Evolutionary conservation across 306 rosid genomes (phyloP).

Genomic region (Cercis canadensis): DNA sequence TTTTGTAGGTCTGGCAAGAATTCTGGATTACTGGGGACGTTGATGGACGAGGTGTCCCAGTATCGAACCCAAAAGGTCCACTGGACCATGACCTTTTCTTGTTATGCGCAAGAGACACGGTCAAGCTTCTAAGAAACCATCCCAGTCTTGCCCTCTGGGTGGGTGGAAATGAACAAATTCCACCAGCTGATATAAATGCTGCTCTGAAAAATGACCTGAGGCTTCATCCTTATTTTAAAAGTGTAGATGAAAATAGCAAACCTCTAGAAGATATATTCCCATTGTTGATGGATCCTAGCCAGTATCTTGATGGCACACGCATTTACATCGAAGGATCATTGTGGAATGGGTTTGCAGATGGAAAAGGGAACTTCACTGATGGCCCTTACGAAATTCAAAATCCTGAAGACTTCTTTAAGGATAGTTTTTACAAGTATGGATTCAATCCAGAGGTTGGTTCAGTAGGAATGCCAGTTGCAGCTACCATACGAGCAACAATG

Average conservation of each 20-base stretch:
- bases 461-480: conserved; percentile 89
- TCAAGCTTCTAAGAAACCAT: conserved; percentile 91
- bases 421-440: conserved; percentile 64
- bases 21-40: conserved; percentile 98
- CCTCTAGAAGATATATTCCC: conserved; percentile 37
- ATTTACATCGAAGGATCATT: conserved; percentile 82
- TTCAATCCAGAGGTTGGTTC: conserved; percentile 98
- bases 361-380: conserved; percentile 80
- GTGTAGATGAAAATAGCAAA: conserved; percentile 39
- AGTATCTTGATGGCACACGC: conserved; percentile 91
- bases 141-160: conserved; percentile 99
- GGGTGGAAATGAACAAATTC: conserved; percentile 97
- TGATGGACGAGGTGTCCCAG: conserved; percentile 87
- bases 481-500: conserved; percentile 94
- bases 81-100: conserved; percentile 91
- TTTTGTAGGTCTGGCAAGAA: conserved; percentile 94
- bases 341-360: conserved; percentile 98
- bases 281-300: conserved; percentile 64
- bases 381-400: conserved; percentile 96
- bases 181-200: conserved; percentile 77
- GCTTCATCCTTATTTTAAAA: conserved; percentile 76
- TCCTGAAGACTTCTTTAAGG: conserved; percentile 83
- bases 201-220: conserved; percentile 73
- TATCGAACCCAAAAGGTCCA: conserved; percentile 88
- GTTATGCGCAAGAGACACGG: conserved; percentile 92